phyloP scores from a whole-genome alignment of 2,329 filamentous ascomycete genomes.

The Pleomassaria siparia region DNA sequence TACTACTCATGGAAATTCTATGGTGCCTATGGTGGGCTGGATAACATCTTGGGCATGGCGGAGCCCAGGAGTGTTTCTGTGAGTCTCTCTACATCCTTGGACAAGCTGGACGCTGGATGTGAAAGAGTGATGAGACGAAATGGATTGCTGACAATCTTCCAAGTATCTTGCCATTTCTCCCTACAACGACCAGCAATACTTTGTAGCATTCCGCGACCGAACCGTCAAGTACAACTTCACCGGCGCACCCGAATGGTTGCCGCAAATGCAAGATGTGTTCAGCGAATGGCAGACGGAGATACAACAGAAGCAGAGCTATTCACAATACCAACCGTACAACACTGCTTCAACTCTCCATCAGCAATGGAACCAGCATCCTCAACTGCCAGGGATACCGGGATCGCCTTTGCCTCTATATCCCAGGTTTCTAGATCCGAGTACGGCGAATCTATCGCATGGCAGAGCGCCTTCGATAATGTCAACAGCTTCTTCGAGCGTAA shows the following conservation, averaged over 20 bases:
- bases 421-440: constrained; percentile 13
- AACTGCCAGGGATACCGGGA: too few species aligned
- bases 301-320: constrained; percentile 14
- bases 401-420: constrained; percentile 13
- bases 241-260: constrained; percentile 36
- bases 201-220: constrained; percentile 33
- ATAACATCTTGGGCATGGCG: constrained; percentile 30
- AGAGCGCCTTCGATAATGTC: too few species aligned
- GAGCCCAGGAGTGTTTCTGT: constrained; percentile 31
- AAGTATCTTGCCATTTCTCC: constrained; percentile 40
- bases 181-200: constrained; percentile 36
- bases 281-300: constrained; percentile 31
- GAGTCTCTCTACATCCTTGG: constrained; percentile 12
- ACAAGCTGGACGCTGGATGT: neutral
- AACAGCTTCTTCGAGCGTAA: too few species aligned
- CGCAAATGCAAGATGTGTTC: constrained; percentile 37
- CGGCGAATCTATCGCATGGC: constrained; percentile 5
- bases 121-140: neutral
- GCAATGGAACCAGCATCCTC: constrained; percentile 7
- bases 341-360: constrained; percentile 1
- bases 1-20: constrained; percentile 37
- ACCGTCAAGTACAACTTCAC: constrained; percentile 39
- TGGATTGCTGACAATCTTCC: neutral
- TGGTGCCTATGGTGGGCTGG: constrained; percentile 29
- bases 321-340: neutral